These are phyloP conservation scores for Nepenthes gracilis DNA, from an alignment of 148 eudicot genomes.

Conservation along the genomic window DNA sequence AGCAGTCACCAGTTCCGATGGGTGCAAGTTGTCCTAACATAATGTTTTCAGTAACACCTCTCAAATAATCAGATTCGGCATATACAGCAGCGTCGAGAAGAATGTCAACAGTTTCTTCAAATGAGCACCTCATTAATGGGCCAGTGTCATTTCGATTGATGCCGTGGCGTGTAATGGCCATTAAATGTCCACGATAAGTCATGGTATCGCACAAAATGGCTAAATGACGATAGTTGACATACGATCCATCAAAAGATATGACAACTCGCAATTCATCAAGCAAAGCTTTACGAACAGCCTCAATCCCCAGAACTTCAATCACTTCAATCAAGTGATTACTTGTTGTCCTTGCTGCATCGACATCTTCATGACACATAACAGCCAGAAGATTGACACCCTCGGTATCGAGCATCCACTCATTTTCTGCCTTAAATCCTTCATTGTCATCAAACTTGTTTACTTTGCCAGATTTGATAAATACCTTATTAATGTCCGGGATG, in stretches of 20 bases:
- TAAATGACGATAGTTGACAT: conserved; percentile 90
- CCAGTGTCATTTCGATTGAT: conserved; percentile 94
- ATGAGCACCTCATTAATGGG: conserved; percentile 99
- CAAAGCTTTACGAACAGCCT: conserved; percentile 88
- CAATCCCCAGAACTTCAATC: conserved; percentile 94
- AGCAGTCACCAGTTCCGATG: conserved; percentile 92
- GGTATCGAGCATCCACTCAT: conserved; percentile 98
- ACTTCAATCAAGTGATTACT: conserved; percentile 98
- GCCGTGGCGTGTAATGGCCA: conserved; percentile 99
- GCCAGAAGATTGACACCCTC: conserved; percentile 98
- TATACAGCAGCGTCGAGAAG: conserved; percentile 98
- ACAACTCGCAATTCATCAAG: conserved; percentile 93
- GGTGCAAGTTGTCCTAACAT: conserved; percentile 99
- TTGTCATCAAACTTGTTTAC: conserved; percentile 71
- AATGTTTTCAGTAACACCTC: conserved; percentile 98
- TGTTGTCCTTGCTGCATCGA: conserved; percentile 79
- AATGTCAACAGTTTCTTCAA: conserved; percentile 98
- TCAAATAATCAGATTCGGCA: conserved; percentile 76
- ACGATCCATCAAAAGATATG: conserved; percentile 95
- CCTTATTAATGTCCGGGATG: conserved; percentile 90
- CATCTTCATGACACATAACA: conserved; percentile 91
- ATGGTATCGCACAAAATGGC: conserved; percentile 96
- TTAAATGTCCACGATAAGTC: conserved; percentile 97
- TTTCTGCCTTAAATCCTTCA: conserved; percentile 72
- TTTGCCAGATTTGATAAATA: conserved; percentile 76